A percentile compares a stretch with the other conserved stretches of the same genome.
Evolutionary conservation across 108 stramenopile species (phyloP).

Genomic region (Phaeodactylum tricornutum): DNA sequence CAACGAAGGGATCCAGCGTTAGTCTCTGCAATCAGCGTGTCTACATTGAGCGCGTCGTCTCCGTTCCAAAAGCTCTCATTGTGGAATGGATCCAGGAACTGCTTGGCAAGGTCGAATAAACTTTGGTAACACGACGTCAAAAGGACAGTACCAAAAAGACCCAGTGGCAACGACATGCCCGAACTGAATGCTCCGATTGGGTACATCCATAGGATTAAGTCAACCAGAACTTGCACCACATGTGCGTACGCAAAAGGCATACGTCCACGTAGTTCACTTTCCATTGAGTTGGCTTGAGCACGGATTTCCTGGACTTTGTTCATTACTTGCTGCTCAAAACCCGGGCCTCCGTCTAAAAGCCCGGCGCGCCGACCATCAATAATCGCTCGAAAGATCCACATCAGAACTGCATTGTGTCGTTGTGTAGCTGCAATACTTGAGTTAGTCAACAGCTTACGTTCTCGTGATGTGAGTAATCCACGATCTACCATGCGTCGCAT

Average conservation of each 20-base stretch:
- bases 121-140: constrained; percentile 82
- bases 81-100: constrained; percentile 88
- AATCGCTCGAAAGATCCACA: constrained; percentile 79
- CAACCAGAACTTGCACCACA: constrained; percentile 81
- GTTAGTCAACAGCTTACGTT: constrained; percentile 58
- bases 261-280: constrained; percentile 71
- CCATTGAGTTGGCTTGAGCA: constrained; percentile 74
- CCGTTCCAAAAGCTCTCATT: constrained; percentile 86
- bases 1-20: constrained; percentile 77
- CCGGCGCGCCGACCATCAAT: constrained; percentile 65
- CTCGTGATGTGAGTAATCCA: constrained; percentile 68
- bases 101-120: constrained; percentile 85
- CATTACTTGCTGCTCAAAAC: constrained; percentile 76
- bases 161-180: constrained; percentile 63
- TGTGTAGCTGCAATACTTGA: constrained; percentile 74
- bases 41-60: constrained; percentile 77
- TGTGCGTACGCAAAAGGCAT: constrained; percentile 91
- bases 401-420: constrained; percentile 77
- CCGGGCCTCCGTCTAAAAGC: constrained; percentile 62
- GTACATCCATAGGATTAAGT: constrained; percentile 81
- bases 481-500: constrained; percentile 79
- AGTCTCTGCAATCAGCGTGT: constrained; percentile 83
- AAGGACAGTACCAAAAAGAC: constrained; percentile 64
- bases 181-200: constrained; percentile 72
- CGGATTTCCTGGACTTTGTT: constrained; percentile 81